Evolutionary conservation across 345 rosid genomes (phyloP), one percentile per base, ranked within the genome.

Genomic region (Iberis pinnata): DNA sequence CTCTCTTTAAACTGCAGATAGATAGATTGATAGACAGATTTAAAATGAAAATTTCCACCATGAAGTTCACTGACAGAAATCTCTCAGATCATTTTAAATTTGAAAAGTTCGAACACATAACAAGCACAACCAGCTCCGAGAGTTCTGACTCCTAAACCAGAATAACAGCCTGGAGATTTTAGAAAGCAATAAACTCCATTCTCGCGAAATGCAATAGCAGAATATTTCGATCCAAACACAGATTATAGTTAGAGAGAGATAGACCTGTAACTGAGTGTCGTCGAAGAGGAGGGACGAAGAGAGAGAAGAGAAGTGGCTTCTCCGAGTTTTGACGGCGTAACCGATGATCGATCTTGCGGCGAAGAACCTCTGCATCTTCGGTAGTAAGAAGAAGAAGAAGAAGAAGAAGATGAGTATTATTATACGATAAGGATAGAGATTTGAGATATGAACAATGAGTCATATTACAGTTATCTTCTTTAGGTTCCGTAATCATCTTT

Each of bases 211-310:
- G 26, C n/a, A 9, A 18, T 18, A 24, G 25, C 25, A 42, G 1
- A 4, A 2, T 7, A 12, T 43, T 5, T 2, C 4, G 13, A 42
- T 42, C 24, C 2, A 17, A 20, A 25, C 38, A 49, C 14, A 9
- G 1, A 41, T 17, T 11, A n/a, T n/a, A n/a, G n/a, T n/a, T 17
- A 36, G 9, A 35, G 27, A 44, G 26, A 17, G n/a, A 36, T 13
- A 16, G 13, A 90, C 98, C 96, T 90, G 96, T 24, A 84, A 57
- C 38, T 90, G 98, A 51, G 96, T 90, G 29, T 90, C 98, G 44
- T 90, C 95, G 69, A 84, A 84, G 56, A 90, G 84, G 12, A 87
- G 73, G n/a, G 98, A 78, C 1, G 95, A 59, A 29, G 89, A 83
- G 54, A 73, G 75, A 44, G 74, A 66, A 63, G 84, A 74, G 0